phyloP scores from a whole-genome alignment of 306 rosid species.

The Alnus rubra region DNA sequence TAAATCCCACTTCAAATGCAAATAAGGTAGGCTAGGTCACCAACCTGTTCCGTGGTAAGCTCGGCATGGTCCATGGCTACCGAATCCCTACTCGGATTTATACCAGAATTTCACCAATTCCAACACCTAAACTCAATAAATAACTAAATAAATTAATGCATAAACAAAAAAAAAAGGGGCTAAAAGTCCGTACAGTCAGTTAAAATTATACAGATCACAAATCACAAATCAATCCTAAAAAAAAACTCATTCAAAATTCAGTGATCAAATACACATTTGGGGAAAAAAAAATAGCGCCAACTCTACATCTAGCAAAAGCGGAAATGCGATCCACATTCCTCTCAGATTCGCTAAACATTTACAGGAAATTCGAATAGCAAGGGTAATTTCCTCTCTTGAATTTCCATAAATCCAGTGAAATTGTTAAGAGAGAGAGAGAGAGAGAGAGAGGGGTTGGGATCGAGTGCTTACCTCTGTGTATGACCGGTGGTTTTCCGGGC shows the following conservation, averaged over 20 bases:
- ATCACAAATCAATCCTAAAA: neutral
- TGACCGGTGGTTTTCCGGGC: neutral
- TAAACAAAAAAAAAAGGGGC: neutral
- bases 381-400: neutral
- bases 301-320: neutral
- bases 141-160: neutral
- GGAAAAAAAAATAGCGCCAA: neutral
- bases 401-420: neutral
- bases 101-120: constrained; percentile 22
- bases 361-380: neutral
- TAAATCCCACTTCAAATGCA: constrained; percentile 19
- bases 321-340: constrained; percentile 1
- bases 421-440: too few relatives aligned
- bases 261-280: neutral
- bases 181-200: neutral
- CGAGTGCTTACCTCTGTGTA: neutral
- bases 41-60: constrained; percentile 82
- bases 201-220: neutral
- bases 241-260: neutral
- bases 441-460: neutral
- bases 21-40: constrained; percentile 23
- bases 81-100: constrained; percentile 24
- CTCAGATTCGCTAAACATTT: neutral
- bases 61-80: constrained; percentile 71
- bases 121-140: constrained; percentile 23